Base-by-base conservation (phyloP, 148 eudicot species). In the Diospyros lotus region DNA sequence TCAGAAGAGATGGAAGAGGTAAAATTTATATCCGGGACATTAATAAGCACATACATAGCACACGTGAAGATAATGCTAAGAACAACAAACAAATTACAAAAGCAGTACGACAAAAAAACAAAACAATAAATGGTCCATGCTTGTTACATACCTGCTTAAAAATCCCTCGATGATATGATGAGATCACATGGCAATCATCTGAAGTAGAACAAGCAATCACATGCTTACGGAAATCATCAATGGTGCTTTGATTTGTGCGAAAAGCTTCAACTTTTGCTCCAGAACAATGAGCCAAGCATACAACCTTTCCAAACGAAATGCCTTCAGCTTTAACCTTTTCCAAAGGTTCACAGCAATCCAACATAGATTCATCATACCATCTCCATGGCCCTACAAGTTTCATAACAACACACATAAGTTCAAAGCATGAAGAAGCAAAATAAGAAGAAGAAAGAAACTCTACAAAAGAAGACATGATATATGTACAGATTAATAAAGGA, bases 311-410 rank as follows among this genome's bases (percentile, higher is more conserved):
- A 76, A 91, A 91, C 46, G 98, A 85, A 73, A 91, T 93, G 54
- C 98, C 98, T 66, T 79, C 83, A 73, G 84, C 86, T 81, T 91
- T 91, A 68, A 93, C 90, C 82, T 88, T 91, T 77, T 93, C 98
- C 82, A 93, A 78, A 69, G 98, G 93, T 84, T 93, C 97, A 52
- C 98, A 93, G 44, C 98, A 93, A 77, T 89, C 90, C 81, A 93
- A 79, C 98, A 93, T 93, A 67, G 92, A 85, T 75, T 93, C 98
- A 80, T 93, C 98, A 84, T 88, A 93, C 98, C 98, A 93, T 79
- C 98, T 88, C 98, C 98, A 93, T 7, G 98, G 98, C 66, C 98
- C 98, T 93, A 75, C 8, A 68, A 52, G 43, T 8, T 54, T 28
- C 48, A 46, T 59, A 6, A 15, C 48, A 58, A 56, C 58, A 0